Evolutionary conservation across 768 basidiomycete species (phyloP), one percentile per base, ranked within the genome.

Genomic region (Mycena sanguinolenta): DNA sequence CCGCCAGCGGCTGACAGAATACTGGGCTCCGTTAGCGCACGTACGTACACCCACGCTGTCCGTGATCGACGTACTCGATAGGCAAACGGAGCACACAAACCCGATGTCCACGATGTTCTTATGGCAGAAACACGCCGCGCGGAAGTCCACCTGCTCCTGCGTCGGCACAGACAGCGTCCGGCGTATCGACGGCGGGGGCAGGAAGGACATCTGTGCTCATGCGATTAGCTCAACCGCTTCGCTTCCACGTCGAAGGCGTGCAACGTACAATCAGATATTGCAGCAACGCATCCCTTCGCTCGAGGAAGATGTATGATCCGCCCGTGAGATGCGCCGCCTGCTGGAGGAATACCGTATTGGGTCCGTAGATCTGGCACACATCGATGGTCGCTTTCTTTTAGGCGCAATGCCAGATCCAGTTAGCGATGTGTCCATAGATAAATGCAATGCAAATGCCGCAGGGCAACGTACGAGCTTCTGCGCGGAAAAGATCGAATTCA

Each of bases 401-500:
- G 44, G 49, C 38, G 52, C 44, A 7, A 2, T 34, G 32, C 32
- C 21, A 50, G 53, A 55, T 63, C 7, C 8, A 32, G 25, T 50
- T 7, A 69, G 55, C 44, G 49, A 27, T n/a, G n/a, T n/a, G n/a
- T n/a, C n/a, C n/a, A n/a, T 25, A 50, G 49, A 25, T 50, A 46
- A n/a, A n/a, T n/a, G n/a, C n/a, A n/a, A n/a, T n/a, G 23, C n/a
- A 8, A 34, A 50, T 50, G 9, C 67, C 69, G 55, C 27, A 62
- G 50, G 69, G 65, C 25, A 65, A 80, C 92, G 74, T 72, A 95
- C 97, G 74, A 96, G 86, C 84, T 99, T 99, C 81, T 99, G 98
- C 6, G 98, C 98, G 21, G 97, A 96, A 82, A 99, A 99, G 58
- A 99, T 99, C 63, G 96, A 92, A 79, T 99, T 99, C 98, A 99